phyloP scores from a whole-genome alignment of 805 yeast species.

The Metschnikowia lochheadii region DNA sequence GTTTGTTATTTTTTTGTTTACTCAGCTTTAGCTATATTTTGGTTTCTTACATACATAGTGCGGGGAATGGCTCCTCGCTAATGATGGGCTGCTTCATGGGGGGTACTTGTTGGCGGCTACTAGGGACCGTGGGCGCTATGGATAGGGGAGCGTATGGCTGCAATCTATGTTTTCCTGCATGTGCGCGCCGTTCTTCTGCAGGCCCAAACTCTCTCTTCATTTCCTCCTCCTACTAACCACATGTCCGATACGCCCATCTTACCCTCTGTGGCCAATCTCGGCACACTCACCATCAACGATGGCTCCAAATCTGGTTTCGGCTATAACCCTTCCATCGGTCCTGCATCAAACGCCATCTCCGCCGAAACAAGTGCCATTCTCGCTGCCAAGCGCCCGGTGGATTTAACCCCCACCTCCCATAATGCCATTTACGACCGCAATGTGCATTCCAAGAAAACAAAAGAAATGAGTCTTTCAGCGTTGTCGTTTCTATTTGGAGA shows the following conservation, averaged over 20 bases:
- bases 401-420: constrained; percentile 31
- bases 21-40: too few relatives aligned
- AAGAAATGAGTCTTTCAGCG: constrained; percentile 64
- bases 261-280: constrained; percentile 17
- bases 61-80: constrained; percentile 1
- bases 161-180: background rate
- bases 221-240: background rate
- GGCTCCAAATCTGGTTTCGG: constrained; percentile 33
- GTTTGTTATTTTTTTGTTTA: too few relatives aligned
- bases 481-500: constrained; percentile 69
- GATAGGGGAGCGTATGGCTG: background rate
- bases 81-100: background rate
- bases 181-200: background rate
- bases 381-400: constrained; percentile 29
- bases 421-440: constrained; percentile 65
- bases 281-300: constrained; percentile 18
- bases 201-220: background rate
- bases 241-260: constrained; percentile 18
- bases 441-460: constrained; percentile 53
- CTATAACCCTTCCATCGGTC: constrained; percentile 42
- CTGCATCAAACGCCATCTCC: constrained; percentile 36
- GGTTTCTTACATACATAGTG: background rate
- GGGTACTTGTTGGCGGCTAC: background rate
- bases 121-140: too few relatives aligned
- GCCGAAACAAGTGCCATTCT: constrained; percentile 35